Evolutionary conservation across 176 grass and related monocot species (phyloP).

Genomic region (Elaeis guineensis): DNA sequence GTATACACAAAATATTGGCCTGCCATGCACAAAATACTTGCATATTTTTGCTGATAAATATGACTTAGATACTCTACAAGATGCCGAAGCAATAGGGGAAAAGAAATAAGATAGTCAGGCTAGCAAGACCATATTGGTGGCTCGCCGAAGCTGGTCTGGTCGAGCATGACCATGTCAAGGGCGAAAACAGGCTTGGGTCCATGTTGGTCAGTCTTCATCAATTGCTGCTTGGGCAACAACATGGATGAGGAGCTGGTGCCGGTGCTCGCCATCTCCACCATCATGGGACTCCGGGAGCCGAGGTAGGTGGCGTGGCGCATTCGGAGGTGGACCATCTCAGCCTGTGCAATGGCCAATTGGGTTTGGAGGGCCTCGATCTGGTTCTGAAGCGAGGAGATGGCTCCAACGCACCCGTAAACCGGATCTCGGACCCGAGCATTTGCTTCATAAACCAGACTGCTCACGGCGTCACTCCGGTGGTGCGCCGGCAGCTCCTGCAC

Average conservation of each 20-base stretch:
- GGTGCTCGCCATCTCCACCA: background rate
- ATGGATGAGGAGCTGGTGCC: constrained; percentile 41
- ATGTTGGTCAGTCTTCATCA: too few relatives aligned
- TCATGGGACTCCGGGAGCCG: constrained; percentile 13
- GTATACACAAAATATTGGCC: too few relatives aligned
- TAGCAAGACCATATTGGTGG: constrained; percentile 46
- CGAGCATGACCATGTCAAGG: constrained; percentile 21
- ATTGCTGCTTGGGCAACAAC: constrained; percentile 26
- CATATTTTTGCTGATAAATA: too few relatives aligned
- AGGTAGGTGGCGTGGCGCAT: constrained; percentile 48
- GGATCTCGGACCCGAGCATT: constrained; percentile 91
- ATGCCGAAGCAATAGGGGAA: background rate
- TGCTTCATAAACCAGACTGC: constrained; percentile 97
- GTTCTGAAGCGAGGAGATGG: constrained; percentile 86
- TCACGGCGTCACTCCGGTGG: constrained; percentile 92
- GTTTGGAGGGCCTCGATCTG: constrained; percentile 84
- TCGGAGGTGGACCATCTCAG: constrained; percentile 64
- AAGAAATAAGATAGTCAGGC: background rate
- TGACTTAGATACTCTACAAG: too few relatives aligned
- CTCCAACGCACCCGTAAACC: constrained; percentile 85
- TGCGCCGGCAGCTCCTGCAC: constrained; percentile 70
- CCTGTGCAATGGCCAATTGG: constrained; percentile 87
- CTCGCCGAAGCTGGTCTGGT: constrained; percentile 25
- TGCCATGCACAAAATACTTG: too few relatives aligned
- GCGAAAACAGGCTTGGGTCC: constrained; percentile 16